A percentile compares a stretch with the other conserved stretches of the same genome.
Conservation (phyloP, 345 rosid species). For the Tarenaya hassleriana region DNA sequence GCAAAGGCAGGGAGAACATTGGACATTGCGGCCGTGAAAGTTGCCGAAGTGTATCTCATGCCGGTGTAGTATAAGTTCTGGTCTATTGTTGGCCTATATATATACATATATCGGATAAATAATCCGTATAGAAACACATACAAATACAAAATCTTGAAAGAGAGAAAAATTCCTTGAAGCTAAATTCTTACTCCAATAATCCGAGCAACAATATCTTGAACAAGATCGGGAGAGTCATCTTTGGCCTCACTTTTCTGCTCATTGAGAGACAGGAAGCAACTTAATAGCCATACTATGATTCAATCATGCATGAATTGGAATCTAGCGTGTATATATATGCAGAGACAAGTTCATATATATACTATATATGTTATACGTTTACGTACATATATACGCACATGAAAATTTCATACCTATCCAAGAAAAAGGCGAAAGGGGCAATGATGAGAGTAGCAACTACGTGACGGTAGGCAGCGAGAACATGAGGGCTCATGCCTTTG, state of each 20-base stretch:
- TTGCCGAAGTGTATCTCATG: conserved; percentile 81
- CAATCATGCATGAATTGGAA: too few species aligned
- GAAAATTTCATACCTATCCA: conserved; percentile 47
- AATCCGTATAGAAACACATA: neutral
- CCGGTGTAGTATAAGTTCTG: conserved; percentile 58
- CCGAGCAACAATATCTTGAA: conserved; percentile 59
- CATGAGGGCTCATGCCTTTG: conserved; percentile 63
- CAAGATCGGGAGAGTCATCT: conserved; percentile 62
- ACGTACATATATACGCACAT: conserved; percentile 6
- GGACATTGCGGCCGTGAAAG: conserved; percentile 69
- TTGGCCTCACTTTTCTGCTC: conserved; percentile 70
- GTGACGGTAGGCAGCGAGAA: conserved; percentile 66
- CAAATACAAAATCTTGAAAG: neutral
- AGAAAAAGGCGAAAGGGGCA: conserved; percentile 67
- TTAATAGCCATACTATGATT: neutral
- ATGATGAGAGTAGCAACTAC: conserved; percentile 49
- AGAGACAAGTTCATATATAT: too few species aligned
- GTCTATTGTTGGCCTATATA: conserved; percentile 33
- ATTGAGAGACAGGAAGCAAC: conserved; percentile 2
- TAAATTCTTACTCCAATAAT: conserved; percentile 54
- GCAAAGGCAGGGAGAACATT: conserved; percentile 83
- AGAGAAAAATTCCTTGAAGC: neutral
- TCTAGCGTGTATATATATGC: too few species aligned
- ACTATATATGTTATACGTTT: too few species aligned
- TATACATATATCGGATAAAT: neutral